phyloP scores from a whole-genome alignment of 352 stramenopile genomes.

The Phytophthora meadii region DNA sequence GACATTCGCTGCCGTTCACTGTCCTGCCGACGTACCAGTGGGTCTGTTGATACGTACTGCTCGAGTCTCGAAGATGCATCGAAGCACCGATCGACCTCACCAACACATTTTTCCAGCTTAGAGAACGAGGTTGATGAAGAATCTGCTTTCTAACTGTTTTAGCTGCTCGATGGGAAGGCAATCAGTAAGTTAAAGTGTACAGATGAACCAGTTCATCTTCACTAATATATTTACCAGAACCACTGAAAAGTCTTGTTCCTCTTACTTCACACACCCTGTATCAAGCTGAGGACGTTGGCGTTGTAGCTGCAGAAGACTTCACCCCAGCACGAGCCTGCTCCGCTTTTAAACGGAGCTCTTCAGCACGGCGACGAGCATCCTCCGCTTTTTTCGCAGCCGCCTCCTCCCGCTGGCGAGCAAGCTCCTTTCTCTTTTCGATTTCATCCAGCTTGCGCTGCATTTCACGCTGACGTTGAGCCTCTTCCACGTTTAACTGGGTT shows the following conservation, averaged over 20 bases:
- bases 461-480: slow-evolving; percentile 53
- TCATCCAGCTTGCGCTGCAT: slow-evolving; percentile 51
- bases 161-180: slow-evolving; percentile 11
- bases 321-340: slow-evolving; percentile 55
- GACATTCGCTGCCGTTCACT: slow-evolving; percentile 47
- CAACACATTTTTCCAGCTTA: slow-evolving; percentile 26
- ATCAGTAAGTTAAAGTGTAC: slow-evolving; percentile 24
- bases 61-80: slow-evolving; percentile 63
- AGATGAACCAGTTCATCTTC: slow-evolving; percentile 9
- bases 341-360: slow-evolving; percentile 58
- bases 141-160: slow-evolving; percentile 3
- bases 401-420: slow-evolving; percentile 53
- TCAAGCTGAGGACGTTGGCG: slow-evolving; percentile 32
- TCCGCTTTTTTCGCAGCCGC: slow-evolving; percentile 55
- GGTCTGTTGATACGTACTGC: slow-evolving; percentile 62
- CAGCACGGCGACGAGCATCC: slow-evolving; percentile 61
- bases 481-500: slow-evolving; percentile 63
- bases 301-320: slow-evolving; percentile 13
- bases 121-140: slow-evolving; percentile 14
- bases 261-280: too few species aligned
- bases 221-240: slow-evolving; percentile 35
- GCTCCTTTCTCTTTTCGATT: slow-evolving; percentile 59
- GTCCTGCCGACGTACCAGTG: slow-evolving; percentile 47
- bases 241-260: background rate
- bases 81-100: slow-evolving; percentile 27